Evolutionary conservation across 768 basidiomycete species (phyloP), one percentile per base, ranked within the genome.

Genomic region (Pisolithus microcarpus): DNA sequence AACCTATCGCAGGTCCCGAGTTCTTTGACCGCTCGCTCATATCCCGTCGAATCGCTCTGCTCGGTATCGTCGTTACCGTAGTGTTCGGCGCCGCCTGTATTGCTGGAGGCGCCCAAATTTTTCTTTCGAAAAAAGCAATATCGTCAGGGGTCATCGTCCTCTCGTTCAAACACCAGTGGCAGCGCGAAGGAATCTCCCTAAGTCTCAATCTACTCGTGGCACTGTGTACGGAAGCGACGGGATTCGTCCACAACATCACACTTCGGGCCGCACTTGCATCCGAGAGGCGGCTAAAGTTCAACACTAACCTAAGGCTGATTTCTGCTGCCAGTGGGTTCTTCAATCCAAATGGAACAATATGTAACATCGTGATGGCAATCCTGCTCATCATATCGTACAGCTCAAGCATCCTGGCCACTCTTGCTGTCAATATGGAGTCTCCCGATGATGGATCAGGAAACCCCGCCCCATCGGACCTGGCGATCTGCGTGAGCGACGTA

Each of bases 251-350:
- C n/a, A 54, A 50, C 40, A 57, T 65, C 36, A 56, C 65, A 0
- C 38, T 66, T 53, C 62, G 66, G 21, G 59, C 65, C 15, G 59
- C 58, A 7, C 52, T 68, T 40, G 53, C 65, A 5, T 58, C 65
- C 6, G 49, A 67, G 21, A 46, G 5, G 16, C 60, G 53, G 16
- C 54, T 67, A 23, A 50, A 19, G 15, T 68, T 64, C 45, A 65
- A 65, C 43, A 61, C 63, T 24, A 66, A 67, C 49, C 56, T 67
- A 23, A 61, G 65, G 28, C 48, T 68, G 24, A 56, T 66, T 3
- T 55, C 61, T 9, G 64, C 66, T 3, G 50, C 48, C 16, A 31
- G 34, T 2, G 56, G 64, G 3, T 52, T 24, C 31, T 50, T 54
- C 6, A 62, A 52, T 36, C 56, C 66, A 8, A 67, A 62, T 9